Base-by-base conservation (phyloP, 116 monocot genomes). In the Phalaenopsis hybrid region DNA sequence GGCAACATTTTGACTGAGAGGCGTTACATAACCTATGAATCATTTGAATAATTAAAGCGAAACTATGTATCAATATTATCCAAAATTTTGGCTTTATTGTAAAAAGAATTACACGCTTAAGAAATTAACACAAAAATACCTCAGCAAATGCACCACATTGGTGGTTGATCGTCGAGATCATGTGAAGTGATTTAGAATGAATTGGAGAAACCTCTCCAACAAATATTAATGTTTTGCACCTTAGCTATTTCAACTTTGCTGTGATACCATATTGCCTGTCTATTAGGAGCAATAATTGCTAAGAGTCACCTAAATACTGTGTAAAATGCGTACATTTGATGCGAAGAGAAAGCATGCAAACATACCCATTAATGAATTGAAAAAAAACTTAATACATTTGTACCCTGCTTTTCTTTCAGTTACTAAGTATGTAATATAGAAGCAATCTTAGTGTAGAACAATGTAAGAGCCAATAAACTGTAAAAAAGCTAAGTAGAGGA, bases 311-410 rank as follows among this genome's bases (percentile, higher is more conserved):
- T 7, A 5, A 20, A 2, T 6, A 44, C n/a, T 2, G n/a, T 33
- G 16, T 44, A 11, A 33, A 13, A 13, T 23, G 10, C 34, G 0
- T n/a, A 20, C 70, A 28, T 70, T 68, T 28, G 70, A 72, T 13
- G 31, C 72, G 37, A 72, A 72, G 3, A 41, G 41, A 75, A 18
- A 8, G n/a, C 20, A 46, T 75, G 21, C 45, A 75, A 75, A 75
- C 46, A 45, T 75, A 95, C 98, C 88, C 88, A 84, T 92, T 95
- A 59, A 99, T 88, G 52, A 95, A 86, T 77, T 92, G 92, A 28
- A 81, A 99, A 92, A 74, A 95, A 95, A 18, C 88, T 77, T 88
- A 92, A 89, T 3, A 99, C 86, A 80, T 93, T 99, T 75, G 86
- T 82, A 68, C 89, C 79, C 48, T 89, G 89, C 80, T 86, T 92